Percentiles rank a stretch among this genome's conserved stretches.
phyloP scores from a whole-genome alignment of 495 filamentous ascomycete genomes.

The Hypoxylon perforatum region DNA sequence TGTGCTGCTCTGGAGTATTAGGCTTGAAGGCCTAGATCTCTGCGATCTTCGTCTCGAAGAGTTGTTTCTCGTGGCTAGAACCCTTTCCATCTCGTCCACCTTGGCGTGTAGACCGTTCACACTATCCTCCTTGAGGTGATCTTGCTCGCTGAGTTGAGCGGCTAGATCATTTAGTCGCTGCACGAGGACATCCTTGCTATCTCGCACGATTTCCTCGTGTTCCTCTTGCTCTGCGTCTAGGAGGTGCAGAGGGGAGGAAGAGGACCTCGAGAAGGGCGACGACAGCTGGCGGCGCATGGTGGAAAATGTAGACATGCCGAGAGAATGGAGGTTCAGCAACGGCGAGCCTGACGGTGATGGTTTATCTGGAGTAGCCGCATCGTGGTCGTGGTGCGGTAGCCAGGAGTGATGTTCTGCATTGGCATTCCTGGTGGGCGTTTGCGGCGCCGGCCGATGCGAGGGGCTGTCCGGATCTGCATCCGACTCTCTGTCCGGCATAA shows the following conservation, averaged over 20 bases:
- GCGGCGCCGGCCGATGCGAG: conserved; percentile 27
- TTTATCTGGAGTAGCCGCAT: conserved; percentile 26
- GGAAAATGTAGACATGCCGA: conserved; percentile 51
- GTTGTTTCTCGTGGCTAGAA: conserved; percentile 40
- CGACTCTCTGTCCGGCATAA: conserved; percentile 33
- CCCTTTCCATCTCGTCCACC: conserved; percentile 59
- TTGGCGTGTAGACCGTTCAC: conserved; percentile 53
- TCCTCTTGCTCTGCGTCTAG: conserved; percentile 19
- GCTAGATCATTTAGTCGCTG: conserved; percentile 62
- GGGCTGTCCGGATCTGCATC: conserved; percentile 37
- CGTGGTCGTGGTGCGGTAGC: conserved; percentile 27
- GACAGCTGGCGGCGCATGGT: conserved; percentile 45
- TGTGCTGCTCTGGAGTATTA: conserved; percentile 19
- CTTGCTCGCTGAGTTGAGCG: conserved; percentile 45
- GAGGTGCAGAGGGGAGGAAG: conserved; percentile 36
- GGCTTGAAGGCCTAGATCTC: conserved; percentile 31
- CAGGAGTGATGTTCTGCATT: conserved; percentile 18
- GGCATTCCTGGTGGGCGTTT: conserved; percentile 32
- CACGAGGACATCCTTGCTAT: conserved; percentile 60
- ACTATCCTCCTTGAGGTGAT: conserved; percentile 40
- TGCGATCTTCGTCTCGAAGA: conserved; percentile 17
- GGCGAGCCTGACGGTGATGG: conserved; percentile 40
- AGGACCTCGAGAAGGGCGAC: conserved; percentile 35
- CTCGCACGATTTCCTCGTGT: conserved; percentile 46
- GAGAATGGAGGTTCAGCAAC: conserved; percentile 47